Evolutionary conservation across 129 eudicot species (phyloP).

Genomic region (Lactuca sativa): DNA sequence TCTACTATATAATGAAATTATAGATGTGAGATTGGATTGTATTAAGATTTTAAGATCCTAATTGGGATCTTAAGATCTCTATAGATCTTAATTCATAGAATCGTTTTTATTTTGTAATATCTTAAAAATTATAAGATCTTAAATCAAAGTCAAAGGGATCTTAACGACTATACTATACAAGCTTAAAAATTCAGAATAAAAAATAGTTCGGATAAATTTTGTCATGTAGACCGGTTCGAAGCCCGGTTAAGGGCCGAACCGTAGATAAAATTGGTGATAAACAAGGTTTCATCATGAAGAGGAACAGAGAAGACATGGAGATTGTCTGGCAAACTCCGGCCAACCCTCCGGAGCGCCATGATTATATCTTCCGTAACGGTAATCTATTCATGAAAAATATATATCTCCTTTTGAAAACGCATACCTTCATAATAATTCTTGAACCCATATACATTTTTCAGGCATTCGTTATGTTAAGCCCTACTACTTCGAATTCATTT

Average conservation of each 20-base stretch:
- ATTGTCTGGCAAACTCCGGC: constrained; percentile 98
- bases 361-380: constrained; percentile 82
- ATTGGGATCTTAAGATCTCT: too few species aligned
- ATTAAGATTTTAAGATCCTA: too few species aligned
- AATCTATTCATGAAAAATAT: neutral
- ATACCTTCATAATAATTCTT: neutral
- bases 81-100: too few species aligned
- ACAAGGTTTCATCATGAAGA: constrained; percentile 48
- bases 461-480: constrained; percentile 94
- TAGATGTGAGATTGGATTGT: too few species aligned
- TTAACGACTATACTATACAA: too few species aligned
- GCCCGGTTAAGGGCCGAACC: neutral
- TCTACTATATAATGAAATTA: too few species aligned
- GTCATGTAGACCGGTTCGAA: neutral
- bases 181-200: too few species aligned
- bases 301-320: constrained; percentile 68
- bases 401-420: neutral
- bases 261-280: neutral
- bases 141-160: too few species aligned
- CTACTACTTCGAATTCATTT: constrained; percentile 93
- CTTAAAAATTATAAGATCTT: too few species aligned
- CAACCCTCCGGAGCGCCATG: constrained; percentile 82
- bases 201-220: too few species aligned
- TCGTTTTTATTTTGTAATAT: too few species aligned
- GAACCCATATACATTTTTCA: constrained; percentile 24